Percentiles rank a stretch among this genome's conserved stretches.
Conservation (phyloP, 768 basidiomycete genomes). For the Trametes punicea region DNA sequence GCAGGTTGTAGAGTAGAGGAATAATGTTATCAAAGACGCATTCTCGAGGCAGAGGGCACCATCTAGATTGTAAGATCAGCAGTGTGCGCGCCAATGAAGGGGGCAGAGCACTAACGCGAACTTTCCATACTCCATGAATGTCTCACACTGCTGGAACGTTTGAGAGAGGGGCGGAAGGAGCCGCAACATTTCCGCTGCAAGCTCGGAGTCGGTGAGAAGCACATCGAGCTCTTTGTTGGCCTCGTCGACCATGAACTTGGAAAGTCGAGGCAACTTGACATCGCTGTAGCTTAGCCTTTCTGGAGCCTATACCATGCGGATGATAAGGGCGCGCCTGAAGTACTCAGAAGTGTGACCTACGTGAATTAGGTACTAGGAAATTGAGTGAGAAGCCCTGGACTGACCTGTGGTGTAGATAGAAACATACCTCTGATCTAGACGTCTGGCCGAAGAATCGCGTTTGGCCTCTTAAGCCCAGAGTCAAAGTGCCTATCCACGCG, state of each 20-base stretch:
- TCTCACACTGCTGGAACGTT: slow-evolving; percentile 57
- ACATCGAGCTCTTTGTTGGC: slow-evolving; percentile 30
- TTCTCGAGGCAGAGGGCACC: slow-evolving; percentile 47
- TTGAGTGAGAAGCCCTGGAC: background rate
- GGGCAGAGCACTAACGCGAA: slow-evolving; percentile 44
- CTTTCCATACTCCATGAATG: slow-evolving; percentile 61
- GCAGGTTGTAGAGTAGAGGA: slow-evolving; percentile 49
- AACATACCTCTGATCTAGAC: slow-evolving; percentile 61
- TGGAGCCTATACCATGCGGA: slow-evolving; percentile 25
- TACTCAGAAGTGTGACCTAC: slow-evolving; percentile 29
- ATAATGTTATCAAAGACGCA: slow-evolving; percentile 59
- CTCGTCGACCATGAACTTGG: slow-evolving; percentile 40
- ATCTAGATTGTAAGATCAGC: slow-evolving; percentile 35
- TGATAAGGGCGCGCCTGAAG: background rate
- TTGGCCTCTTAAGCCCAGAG: slow-evolving; percentile 52
- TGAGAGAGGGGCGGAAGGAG: slow-evolving; percentile 56
- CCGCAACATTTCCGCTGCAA: slow-evolving; percentile 43
- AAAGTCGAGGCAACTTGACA: slow-evolving; percentile 36
- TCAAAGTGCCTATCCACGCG: slow-evolving; percentile 47
- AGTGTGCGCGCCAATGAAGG: background rate
- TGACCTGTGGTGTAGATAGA: background rate
- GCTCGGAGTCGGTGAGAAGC: slow-evolving; percentile 22
- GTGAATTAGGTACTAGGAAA: slow-evolving; percentile 52
- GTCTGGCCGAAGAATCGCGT: slow-evolving; percentile 60
- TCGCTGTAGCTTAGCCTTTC: slow-evolving; percentile 18